Evolutionary conservation across 306 rosid genomes (phyloP).

Genomic region (Pyrus pyrifolia): DNA sequence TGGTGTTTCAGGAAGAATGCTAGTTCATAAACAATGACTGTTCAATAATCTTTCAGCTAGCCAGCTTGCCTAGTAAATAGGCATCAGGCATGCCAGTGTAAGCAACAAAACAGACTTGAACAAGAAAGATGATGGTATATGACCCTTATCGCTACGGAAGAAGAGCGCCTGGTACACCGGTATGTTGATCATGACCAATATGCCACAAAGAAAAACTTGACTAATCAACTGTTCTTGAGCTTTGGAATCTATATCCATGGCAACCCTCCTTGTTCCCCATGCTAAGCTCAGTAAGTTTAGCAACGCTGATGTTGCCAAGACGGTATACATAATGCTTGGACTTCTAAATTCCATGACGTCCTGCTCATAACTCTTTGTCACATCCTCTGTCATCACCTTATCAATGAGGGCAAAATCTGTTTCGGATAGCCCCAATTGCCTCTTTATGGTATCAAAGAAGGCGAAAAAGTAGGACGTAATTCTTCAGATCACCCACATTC

Average conservation of each 20-base stretch:
- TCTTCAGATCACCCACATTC: slow-evolving; percentile 43
- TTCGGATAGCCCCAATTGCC: slow-evolving; percentile 44
- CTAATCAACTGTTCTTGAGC: slow-evolving; percentile 14
- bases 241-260: slow-evolving; percentile 10
- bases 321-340: slow-evolving; percentile 29
- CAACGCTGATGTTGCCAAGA: slow-evolving; percentile 48
- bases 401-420: slow-evolving; percentile 38
- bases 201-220: slow-evolving; percentile 29
- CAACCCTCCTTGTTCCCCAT: slow-evolving; percentile 30
- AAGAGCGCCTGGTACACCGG: slow-evolving; percentile 54
- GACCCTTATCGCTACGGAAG: slow-evolving; percentile 46
- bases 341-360: slow-evolving; percentile 63
- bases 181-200: slow-evolving; percentile 25
- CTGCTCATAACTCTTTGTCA: slow-evolving; percentile 33
- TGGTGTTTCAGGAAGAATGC: not conserved
- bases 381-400: slow-evolving; percentile 46
- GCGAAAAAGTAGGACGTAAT: slow-evolving; percentile 45
- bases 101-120: slow-evolving; percentile 41
- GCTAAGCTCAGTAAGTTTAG: slow-evolving; percentile 37
- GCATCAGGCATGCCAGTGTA: slow-evolving; percentile 22
- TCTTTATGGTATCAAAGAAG: slow-evolving; percentile 36
- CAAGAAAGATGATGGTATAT: slow-evolving; percentile 35
- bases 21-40: not conserved
- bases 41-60: not conserved
- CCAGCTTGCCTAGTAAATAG: not conserved